Base-by-base conservation (phyloP, 768 basidiomycete species). In the Lentinula sp. region DNA sequence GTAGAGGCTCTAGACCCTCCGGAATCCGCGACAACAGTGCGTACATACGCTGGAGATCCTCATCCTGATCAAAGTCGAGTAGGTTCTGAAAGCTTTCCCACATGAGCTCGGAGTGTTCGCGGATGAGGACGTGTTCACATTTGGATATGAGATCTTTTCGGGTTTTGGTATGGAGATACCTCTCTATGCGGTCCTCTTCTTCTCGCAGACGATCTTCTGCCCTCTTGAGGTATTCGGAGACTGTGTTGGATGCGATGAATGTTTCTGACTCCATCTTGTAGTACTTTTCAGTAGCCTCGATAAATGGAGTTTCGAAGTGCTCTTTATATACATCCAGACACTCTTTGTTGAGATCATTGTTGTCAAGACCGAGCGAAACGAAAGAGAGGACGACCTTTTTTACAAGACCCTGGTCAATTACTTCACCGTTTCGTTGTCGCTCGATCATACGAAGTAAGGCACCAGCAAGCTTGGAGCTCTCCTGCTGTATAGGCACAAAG, bases 31-130 rank as follows among this genome's bases (percentile, higher is more conserved):
- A 87, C 21, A 98, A 79, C 28, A 98, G 79, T 7, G 88, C 81
- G 75, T 97, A 98, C 93, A 98, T 97, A 43, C 95, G 84, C 67
- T 93, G 93, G 45, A 99, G 79, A 67, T 98, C 96, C 72, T 95
- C 91, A 62, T 94, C 89, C 73, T 95, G 93, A 74, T 98, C 96
- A 71, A 83, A 94, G 71, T 98, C 95, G 66, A 95, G 85, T 54
- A 95, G 74, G 23, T 78, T 78, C 72, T 96, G 93, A 79, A 98
- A 98, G 74, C 87, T 93, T 63, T 95, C 92, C 87, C 91, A 92
- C 87, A 99, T 89, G 50, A 87, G 74, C 63, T 86, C 83, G 49
- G 87, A 79, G 70, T 96, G 95, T 64, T 89, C 89, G 60, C 89
- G 84, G 67, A 99, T 95, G 65, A 99, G 86, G 31, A 93, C 91